These are phyloP conservation scores for Urochloa ruziziensis DNA, from an alignment of 176 grass and related monocot genomes.

Conservation along the genomic window DNA sequence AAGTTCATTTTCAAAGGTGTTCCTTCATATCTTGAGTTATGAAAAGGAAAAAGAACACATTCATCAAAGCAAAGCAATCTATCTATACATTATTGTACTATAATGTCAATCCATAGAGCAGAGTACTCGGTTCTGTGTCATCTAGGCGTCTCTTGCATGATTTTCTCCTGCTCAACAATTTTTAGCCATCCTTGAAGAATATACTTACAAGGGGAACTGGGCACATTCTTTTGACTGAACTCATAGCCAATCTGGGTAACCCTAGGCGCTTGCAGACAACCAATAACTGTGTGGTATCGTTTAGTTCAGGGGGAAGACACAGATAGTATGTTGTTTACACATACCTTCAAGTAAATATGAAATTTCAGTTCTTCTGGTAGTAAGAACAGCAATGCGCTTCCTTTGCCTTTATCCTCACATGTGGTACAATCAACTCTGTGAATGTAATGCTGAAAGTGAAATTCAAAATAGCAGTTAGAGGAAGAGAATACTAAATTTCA, in stretches of 20 bases:
- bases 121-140: too few species aligned
- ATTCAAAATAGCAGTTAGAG: slow-evolving; percentile 17
- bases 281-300: slow-evolving; percentile 17
- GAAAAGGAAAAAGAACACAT: too few species aligned
- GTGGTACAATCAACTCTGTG: slow-evolving; percentile 93
- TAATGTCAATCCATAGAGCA: too few species aligned
- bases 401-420: slow-evolving; percentile 85
- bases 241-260: slow-evolving; percentile 82
- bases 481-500: slow-evolving; percentile 8
- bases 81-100: too few species aligned
- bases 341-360: slow-evolving; percentile 85
- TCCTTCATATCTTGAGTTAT: too few species aligned
- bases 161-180: too few species aligned
- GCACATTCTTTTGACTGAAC: slow-evolving; percentile 81
- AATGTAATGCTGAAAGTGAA: slow-evolving; percentile 85
- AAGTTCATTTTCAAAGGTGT: too few species aligned
- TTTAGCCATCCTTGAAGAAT: background rate
- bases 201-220: slow-evolving; percentile 83
- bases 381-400: slow-evolving; percentile 81
- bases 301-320: background rate
- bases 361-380: slow-evolving; percentile 87
- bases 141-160: too few species aligned
- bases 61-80: too few species aligned
- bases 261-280: slow-evolving; percentile 79
- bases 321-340: background rate